Conservation (phyloP, 257 asterid species). For the Salvia miltiorrhiza region DNA sequence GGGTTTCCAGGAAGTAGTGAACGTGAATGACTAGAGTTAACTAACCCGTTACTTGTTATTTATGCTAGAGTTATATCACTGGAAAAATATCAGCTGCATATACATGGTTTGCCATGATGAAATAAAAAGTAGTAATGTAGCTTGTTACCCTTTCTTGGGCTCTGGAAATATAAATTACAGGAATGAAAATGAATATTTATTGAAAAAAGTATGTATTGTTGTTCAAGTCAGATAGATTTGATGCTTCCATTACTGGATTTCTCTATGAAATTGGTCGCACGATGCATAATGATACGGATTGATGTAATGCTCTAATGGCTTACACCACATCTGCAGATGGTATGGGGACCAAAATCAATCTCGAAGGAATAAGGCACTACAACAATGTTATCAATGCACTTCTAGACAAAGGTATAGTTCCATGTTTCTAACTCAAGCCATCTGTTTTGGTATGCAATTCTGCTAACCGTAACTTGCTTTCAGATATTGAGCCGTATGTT, state of each 20-base stretch:
- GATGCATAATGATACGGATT: conserved; percentile 5
- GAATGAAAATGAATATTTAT: neutral
- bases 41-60: neutral
- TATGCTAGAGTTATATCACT: neutral
- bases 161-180: neutral
- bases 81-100: neutral
- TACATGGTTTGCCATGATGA: neutral
- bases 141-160: neutral
- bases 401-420: conserved; percentile 37
- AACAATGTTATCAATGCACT: conserved; percentile 45
- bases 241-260: neutral
- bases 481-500: conserved; percentile 50
- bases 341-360: conserved; percentile 41
- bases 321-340: conserved; percentile 40
- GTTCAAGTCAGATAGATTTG: neutral
- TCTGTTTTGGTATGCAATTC: neutral
- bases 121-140: neutral
- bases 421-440: neutral
- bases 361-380: conserved; percentile 49
- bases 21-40: neutral
- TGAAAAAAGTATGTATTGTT: neutral
- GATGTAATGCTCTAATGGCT: no score
- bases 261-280: neutral
- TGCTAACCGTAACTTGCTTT: conserved; percentile 17
- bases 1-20: neutral